Evolutionary conservation across 805 yeast species (phyloP).

Genomic region (Candida hungchunana): DNA sequence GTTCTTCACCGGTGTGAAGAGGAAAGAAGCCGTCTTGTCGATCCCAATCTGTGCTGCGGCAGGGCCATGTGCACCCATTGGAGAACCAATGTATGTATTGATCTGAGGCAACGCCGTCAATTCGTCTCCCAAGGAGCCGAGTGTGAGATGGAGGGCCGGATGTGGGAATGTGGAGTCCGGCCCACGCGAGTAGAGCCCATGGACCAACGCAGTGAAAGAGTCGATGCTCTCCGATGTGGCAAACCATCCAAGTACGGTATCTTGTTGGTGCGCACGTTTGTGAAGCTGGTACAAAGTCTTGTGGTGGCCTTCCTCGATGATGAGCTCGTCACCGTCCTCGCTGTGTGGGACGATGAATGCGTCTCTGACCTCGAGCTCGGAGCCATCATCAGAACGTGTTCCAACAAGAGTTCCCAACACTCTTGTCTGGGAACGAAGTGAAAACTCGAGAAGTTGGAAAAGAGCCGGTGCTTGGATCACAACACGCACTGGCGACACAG

Average conservation of each 20-base stretch:
- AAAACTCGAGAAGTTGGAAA: constrained; percentile 71
- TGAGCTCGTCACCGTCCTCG: constrained; percentile 70
- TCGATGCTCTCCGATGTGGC: constrained; percentile 58
- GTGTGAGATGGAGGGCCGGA: constrained; percentile 77
- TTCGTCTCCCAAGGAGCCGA: constrained; percentile 46
- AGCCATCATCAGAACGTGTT: constrained; percentile 77
- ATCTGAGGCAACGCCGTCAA: constrained; percentile 44
- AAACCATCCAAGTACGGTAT: constrained; percentile 83
- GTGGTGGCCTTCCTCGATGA: constrained; percentile 75
- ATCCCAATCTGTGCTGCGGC: constrained; percentile 34
- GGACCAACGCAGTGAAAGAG: constrained; percentile 70
- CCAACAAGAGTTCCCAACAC: constrained; percentile 83
- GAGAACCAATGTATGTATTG: constrained; percentile 71
- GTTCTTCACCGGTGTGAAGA: constrained; percentile 75
- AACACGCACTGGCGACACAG: constrained; percentile 44
- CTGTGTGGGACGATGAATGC: constrained; percentile 79
- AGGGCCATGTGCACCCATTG: constrained; percentile 53
- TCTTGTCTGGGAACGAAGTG: constrained; percentile 55
- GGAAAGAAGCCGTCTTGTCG: constrained; percentile 42
- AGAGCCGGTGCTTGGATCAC: constrained; percentile 65
- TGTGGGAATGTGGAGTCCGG: constrained; percentile 62
- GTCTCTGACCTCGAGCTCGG: constrained; percentile 64
- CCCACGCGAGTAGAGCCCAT: constrained; percentile 65
- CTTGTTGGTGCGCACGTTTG: constrained; percentile 75
- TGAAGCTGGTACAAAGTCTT: constrained; percentile 64